These are phyloP conservation scores for Amanita fuliginea DNA, from an alignment of 768 basidiomycete genomes.

Conservation along the genomic window DNA sequence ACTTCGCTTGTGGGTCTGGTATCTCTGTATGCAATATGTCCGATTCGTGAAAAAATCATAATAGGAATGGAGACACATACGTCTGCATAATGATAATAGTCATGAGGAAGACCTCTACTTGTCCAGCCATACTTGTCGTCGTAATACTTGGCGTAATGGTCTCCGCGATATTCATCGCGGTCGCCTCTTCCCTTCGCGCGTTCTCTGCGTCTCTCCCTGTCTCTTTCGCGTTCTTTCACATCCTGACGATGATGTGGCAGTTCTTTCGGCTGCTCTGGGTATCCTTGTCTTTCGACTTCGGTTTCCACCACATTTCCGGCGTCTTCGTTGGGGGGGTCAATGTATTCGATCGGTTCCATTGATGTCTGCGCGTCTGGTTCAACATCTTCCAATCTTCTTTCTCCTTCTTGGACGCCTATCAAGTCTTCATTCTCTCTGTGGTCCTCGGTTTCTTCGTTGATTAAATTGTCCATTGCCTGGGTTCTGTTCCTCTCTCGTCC, in stretches of 20 bases:
- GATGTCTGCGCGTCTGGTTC: neutral
- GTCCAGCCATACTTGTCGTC: slow-evolving; percentile 3
- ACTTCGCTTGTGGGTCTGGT: slow-evolving; percentile 3
- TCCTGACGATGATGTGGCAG: slow-evolving; percentile 1
- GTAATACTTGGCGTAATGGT: neutral
- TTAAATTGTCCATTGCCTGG: neutral
- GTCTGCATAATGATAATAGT: neutral
- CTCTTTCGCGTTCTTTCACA: slow-evolving; percentile 15
- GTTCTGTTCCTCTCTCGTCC: neutral
- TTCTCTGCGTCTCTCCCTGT: slow-evolving; percentile 7
- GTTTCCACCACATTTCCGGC: slow-evolving; percentile 13
- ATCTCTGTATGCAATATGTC: neutral
- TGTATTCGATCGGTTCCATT: neutral
- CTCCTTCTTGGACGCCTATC: neutral
- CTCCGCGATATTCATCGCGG: neutral
- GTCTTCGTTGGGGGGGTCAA: neutral
- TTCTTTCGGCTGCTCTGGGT: slow-evolving; percentile 11
- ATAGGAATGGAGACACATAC: neutral
- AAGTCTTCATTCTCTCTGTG: neutral
- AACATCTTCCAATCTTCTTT: neutral
- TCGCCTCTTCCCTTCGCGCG: slow-evolving; percentile 6
- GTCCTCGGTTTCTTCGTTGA: neutral
- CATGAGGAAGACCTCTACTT: neutral
- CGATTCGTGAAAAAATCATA: neutral
- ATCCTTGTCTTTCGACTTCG: slow-evolving; percentile 11